Base-by-base conservation (phyloP, 2,329 filamentous ascomycete species). In the Phialemonium atrogriseum region DNA sequence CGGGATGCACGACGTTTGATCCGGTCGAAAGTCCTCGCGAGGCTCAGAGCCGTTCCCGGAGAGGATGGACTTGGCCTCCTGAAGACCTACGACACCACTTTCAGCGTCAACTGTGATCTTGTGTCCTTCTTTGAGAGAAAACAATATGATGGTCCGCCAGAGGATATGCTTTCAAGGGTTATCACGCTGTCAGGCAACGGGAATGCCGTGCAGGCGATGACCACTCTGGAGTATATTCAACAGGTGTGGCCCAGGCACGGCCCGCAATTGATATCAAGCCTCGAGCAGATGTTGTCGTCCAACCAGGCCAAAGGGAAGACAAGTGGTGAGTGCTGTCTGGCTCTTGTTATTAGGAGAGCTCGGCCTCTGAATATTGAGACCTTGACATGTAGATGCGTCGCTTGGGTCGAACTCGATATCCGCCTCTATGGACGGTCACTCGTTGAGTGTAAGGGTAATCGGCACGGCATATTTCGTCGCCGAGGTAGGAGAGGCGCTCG, bases 401-500 rank as follows among this genome's bases (percentile, higher is more conserved):
- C 20, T 11, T 11, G 11, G 20, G 20, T 22, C 27, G 19, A 28
- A 28, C 27, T n/a, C n/a, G 15, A 12, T 16, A 5, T 27, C 15
- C 10, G 5, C 11, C 11, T 4, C 27, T 19, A 7, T 11, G 21
- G 27, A 28, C n/a, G n/a, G 10, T 10, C 4, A 28, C 17, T 13
- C 17, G 5, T 13, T 28, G 17, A 28, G n/a, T 5, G 5, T 28
- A 4, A 13, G 21, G 10, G 27, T 18, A 8, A 20, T 18, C 11
- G 27, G 27, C 10, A 28, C 27, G 17, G 27, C 27, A 13, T 28
- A 21, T 14, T 20, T 18, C 4, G 21, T 28, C 17, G 27, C 15
- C n/a, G 27, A 28, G 14, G 21, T 28, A 17, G 27, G 27, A 13
- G 27, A 28, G 17, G 17, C 19, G 16, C 27, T 28, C 11, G 27